phyloP scores from a whole-genome alignment of 2,329 filamentous ascomycete genomes.

The Cladophialophora psammophila region DNA sequence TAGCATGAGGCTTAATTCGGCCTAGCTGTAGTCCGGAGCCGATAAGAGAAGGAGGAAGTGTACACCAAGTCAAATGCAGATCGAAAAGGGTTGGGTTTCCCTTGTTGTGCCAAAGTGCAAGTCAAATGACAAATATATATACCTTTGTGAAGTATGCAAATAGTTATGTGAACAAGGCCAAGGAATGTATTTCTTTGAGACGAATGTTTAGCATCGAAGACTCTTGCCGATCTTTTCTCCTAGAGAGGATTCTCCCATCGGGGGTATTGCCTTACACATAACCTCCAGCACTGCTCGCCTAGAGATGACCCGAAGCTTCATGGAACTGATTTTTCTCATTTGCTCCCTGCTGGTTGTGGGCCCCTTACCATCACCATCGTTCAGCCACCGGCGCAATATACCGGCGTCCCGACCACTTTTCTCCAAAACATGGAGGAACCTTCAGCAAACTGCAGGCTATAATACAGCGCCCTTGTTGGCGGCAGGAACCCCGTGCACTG shows the following conservation, averaged over 20 bases:
- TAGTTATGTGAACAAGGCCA: constrained; percentile 4
- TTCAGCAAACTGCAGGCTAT: not conserved
- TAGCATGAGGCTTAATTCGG: not conserved
- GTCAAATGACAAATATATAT: constrained; percentile 12
- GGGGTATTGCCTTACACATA: no score
- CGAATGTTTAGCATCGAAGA: not conserved
- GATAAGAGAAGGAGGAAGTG: not conserved
- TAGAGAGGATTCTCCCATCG: no score
- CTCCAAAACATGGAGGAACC: constrained; percentile 23
- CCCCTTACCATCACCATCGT: constrained; percentile 8
- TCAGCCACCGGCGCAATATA: constrained; percentile 10
- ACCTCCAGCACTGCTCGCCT: not conserved
- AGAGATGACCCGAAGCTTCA: constrained; percentile 13
- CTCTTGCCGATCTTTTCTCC: no score
- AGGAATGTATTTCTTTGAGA: constrained; percentile 4
- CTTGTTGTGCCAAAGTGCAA: not conserved
- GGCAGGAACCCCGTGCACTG: constrained; percentile 21
- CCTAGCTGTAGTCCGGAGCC: not conserved
- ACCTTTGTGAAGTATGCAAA: constrained; percentile 29
- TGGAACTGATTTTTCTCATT: not conserved
- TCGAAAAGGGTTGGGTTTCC: not conserved
- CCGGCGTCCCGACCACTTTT: constrained; percentile 20
- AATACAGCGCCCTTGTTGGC: not conserved
- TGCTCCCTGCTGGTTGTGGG: not conserved
- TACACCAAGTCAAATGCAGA: constrained; percentile 5